Conservation (phyloP, 2,329 filamentous ascomycete species). For the Rutstroemia sp. region DNA sequence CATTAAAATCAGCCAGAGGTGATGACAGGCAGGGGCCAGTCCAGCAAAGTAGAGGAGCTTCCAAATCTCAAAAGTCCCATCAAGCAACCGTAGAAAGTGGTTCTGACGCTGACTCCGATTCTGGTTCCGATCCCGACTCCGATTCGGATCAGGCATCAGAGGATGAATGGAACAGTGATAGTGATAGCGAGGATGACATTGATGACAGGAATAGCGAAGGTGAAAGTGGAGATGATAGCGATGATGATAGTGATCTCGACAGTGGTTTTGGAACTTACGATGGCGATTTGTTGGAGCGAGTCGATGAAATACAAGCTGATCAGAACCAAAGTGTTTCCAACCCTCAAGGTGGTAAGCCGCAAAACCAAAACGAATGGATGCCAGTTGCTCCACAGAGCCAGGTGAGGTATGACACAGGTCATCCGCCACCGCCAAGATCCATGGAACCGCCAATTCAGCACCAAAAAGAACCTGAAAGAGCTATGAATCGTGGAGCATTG, state of each 20-base stretch:
- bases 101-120: not conserved
- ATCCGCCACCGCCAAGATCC: too few species aligned
- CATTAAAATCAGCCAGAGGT: not conserved
- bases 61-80: not conserved
- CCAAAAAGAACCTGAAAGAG: too few species aligned
- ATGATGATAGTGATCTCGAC: constrained; percentile 3
- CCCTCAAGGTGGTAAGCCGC: too few species aligned
- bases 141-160: not conserved
- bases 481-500: too few species aligned
- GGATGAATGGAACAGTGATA: not conserved
- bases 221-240: not conserved
- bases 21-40: not conserved
- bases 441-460: too few species aligned
- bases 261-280: not conserved
- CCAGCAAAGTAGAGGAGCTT: not conserved
- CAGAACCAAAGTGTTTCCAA: not conserved
- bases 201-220: not conserved
- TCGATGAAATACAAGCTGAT: not conserved
- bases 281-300: not conserved
- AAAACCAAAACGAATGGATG: too few species aligned
- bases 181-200: not conserved
- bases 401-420: too few species aligned
- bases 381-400: too few species aligned
- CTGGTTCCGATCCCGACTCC: not conserved
- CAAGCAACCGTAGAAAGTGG: not conserved